Evolutionary conservation across 139 green algal species (phyloP).

Genomic region (Micractinium sp.): DNA sequence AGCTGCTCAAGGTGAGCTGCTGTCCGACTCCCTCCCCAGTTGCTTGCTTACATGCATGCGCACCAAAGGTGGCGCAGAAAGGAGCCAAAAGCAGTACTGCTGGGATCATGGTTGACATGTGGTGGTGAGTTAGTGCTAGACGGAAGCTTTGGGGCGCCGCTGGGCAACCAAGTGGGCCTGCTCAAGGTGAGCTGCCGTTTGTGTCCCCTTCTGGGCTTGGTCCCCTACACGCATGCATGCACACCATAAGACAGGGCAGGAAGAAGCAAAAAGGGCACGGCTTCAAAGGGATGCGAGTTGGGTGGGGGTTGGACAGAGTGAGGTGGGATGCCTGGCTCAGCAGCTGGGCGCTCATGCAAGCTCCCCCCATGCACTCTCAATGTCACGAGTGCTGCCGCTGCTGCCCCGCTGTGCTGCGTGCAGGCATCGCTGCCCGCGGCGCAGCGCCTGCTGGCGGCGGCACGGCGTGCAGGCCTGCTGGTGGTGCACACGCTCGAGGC

Average conservation of each 20-base stretch:
- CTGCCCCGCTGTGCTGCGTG: neutral
- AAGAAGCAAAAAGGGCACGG: too few species aligned
- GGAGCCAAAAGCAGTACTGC: slow-evolving; percentile 38
- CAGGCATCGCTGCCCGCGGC: slow-evolving; percentile 45
- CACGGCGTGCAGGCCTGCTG: slow-evolving; percentile 46
- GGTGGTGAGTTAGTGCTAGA: slow-evolving; percentile 66
- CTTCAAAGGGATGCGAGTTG: too few species aligned
- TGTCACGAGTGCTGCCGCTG: neutral
- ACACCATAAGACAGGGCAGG: too few species aligned
- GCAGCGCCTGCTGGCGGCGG: slow-evolving; percentile 51
- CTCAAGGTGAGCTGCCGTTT: slow-evolving; percentile 13
- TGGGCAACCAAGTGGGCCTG: slow-evolving; percentile 67
- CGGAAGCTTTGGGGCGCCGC: slow-evolving; percentile 66
- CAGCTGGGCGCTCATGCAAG: too few species aligned
- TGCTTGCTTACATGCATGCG: too few species aligned
- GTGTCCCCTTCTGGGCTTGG: too few species aligned
- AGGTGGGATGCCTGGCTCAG: too few species aligned
- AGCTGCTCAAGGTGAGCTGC: slow-evolving; percentile 26
- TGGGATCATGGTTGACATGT: slow-evolving; percentile 76
- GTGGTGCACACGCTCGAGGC: slow-evolving; percentile 77
- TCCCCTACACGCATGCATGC: too few species aligned
- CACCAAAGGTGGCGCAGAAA: too few species aligned
- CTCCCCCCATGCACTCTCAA: too few species aligned
- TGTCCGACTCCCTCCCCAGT: too few species aligned
- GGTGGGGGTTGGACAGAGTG: too few species aligned